A percentile compares a stretch with the other conserved stretches of the same genome.
Conservation (phyloP, 2,329 filamentous ascomycete species). For the Aspergillus amoenus region DNA sequence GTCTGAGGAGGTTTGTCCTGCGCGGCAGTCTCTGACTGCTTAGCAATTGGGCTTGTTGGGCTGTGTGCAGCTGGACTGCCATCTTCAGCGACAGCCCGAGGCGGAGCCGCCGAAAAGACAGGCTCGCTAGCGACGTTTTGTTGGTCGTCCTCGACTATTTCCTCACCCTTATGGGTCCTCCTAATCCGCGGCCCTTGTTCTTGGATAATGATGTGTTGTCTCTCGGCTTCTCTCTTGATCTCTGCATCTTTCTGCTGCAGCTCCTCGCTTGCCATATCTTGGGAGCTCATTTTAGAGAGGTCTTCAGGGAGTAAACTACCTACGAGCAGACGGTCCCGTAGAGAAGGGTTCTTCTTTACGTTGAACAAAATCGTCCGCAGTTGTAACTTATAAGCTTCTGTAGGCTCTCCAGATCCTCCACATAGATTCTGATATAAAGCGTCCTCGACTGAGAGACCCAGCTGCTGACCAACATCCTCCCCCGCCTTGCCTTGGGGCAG, state of each 20-base stretch:
- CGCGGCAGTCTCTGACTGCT: conserved; percentile 23
- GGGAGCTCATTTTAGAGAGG: conserved; percentile 81
- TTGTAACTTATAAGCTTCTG: conserved; percentile 59
- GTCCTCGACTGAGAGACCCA: conserved; percentile 79
- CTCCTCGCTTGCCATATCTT: conserved; percentile 90
- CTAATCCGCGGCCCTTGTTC: conserved; percentile 75
- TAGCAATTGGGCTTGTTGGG: conserved; percentile 27
- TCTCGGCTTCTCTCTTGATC: conserved; percentile 57
- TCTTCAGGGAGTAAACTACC: conserved; percentile 70
- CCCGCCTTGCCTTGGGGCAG: conserved; percentile 64
- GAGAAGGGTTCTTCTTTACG: conserved; percentile 79
- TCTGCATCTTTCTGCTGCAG: conserved; percentile 64
- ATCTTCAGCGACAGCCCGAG: conserved; percentile 41
- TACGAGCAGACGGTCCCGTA: conserved; percentile 73
- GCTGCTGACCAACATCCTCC: conserved; percentile 64
- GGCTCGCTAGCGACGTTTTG: conserved; percentile 48
- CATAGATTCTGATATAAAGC: conserved; percentile 57
- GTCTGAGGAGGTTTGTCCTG: conserved; percentile 19
- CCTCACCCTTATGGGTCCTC: conserved; percentile 92
- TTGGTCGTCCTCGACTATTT: conserved; percentile 76
- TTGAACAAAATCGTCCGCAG: conserved; percentile 79
- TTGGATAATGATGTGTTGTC: conserved; percentile 73
- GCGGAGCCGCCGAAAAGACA: conserved; percentile 48
- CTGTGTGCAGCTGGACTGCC: conserved; percentile 28
- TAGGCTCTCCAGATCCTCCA: conserved; percentile 52